Conservation (phyloP, 2,329 filamentous ascomycete genomes). For the Diplodia seriata region DNA sequence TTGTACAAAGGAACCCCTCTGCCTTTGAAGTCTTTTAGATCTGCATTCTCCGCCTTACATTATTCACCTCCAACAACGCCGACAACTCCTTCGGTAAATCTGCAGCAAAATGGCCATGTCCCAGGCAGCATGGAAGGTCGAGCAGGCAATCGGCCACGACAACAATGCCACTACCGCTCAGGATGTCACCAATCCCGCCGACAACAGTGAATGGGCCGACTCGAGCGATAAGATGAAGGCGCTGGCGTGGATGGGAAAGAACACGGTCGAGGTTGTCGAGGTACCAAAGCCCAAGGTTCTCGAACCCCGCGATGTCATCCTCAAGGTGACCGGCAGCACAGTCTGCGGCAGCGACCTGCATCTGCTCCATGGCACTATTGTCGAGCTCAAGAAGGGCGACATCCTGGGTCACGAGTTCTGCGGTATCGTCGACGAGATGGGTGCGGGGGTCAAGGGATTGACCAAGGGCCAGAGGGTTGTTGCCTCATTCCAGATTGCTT, state of each 20-base stretch:
- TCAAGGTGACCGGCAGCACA: constrained; percentile 74
- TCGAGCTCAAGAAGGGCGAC: constrained; percentile 60
- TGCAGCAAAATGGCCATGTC: constrained; percentile 61
- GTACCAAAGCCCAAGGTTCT: constrained; percentile 74
- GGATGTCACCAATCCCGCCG: constrained; percentile 60
- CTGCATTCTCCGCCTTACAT: neutral
- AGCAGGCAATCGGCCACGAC: constrained; percentile 72
- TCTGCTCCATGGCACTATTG: constrained; percentile 58
- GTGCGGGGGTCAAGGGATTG: constrained; percentile 51
- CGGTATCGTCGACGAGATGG: constrained; percentile 57
- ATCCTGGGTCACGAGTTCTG: constrained; percentile 62
- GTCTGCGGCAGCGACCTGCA: constrained; percentile 69
- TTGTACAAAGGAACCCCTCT: too few species aligned
- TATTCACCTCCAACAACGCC: neutral
- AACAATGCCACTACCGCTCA: constrained; percentile 70
- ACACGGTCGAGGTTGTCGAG: constrained; percentile 73
- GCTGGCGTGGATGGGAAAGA: constrained; percentile 79
- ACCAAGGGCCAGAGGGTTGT: constrained; percentile 69
- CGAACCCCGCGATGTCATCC: constrained; percentile 77
- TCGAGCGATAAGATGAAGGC: constrained; percentile 75
- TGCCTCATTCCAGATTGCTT: constrained; percentile 84
- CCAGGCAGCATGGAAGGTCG: constrained; percentile 71
- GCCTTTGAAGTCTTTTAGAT: too few species aligned
- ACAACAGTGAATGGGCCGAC: constrained; percentile 46
- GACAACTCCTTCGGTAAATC: neutral